A percentile compares a stretch with the other conserved stretches of the same genome.
Evolutionary conservation across 179 eudicot species (phyloP).

Genomic region (Nepenthes alata): DNA sequence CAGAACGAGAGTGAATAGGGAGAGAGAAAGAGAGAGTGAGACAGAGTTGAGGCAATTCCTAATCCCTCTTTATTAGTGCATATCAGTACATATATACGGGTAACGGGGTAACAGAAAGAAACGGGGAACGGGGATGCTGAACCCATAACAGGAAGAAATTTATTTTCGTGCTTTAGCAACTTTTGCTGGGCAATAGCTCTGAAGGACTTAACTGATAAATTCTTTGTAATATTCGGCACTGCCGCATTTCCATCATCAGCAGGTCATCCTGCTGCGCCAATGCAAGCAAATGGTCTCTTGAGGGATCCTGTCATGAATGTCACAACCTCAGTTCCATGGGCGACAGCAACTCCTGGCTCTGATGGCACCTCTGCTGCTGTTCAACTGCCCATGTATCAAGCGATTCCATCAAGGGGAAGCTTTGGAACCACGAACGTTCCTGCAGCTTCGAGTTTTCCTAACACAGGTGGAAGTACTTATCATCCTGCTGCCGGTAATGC

Average conservation of each 20-base stretch:
- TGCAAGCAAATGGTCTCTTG: constrained; percentile 28
- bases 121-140: too few species aligned
- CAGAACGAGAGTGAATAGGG: too few species aligned
- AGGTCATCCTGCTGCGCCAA: constrained; percentile 23
- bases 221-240: constrained; percentile 11
- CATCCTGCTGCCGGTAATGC: constrained; percentile 22
- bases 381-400: constrained; percentile 26
- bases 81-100: too few species aligned
- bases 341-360: constrained; percentile 15
- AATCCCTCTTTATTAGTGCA: too few species aligned
- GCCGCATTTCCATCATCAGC: constrained; percentile 23
- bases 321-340: constrained; percentile 23
- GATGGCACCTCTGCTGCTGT: constrained; percentile 26
- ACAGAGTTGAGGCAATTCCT: too few species aligned
- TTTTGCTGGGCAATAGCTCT: too few species aligned
- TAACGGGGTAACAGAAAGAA: too few species aligned
- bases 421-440: constrained; percentile 20
- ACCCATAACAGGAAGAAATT: too few species aligned
- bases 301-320: constrained; percentile 25
- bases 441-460: constrained; percentile 16
- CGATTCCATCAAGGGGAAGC: constrained; percentile 19
- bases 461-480: constrained; percentile 20
- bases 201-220: too few species aligned
- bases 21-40: too few species aligned
- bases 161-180: too few species aligned